Percentiles rank a stretch among this genome's conserved stretches.
Evolutionary conservation across 257 asterid genomes (phyloP).

Genomic region (Nicotiana attenuata): DNA sequence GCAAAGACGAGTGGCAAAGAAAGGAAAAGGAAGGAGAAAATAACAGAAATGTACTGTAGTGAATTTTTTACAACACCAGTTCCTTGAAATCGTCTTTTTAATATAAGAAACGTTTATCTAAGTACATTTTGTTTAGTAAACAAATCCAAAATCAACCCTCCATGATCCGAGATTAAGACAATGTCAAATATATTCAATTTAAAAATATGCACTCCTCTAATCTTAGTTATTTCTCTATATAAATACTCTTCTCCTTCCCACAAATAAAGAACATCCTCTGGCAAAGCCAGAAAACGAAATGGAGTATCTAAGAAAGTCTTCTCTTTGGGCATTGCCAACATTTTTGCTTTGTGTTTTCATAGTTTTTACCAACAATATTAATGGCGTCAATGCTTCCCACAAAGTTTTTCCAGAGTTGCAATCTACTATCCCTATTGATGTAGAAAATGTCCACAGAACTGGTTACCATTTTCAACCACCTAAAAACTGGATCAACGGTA

Average conservation of each 20-base stretch:
- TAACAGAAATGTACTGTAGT: not conserved
- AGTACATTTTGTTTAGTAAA: not conserved
- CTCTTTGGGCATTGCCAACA: constrained; percentile 1
- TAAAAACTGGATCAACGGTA: constrained; percentile 41
- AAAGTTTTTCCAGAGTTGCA: constrained; percentile 14
- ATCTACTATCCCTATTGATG: not conserved
- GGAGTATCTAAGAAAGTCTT: not conserved
- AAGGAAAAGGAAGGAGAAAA: too few relatives aligned
- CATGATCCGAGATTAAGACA: not conserved
- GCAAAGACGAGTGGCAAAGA: not conserved
- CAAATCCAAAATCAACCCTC: not conserved
- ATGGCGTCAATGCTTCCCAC: constrained; percentile 30
- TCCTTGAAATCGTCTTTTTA: not conserved
- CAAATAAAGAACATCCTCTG: not conserved
- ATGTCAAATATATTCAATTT: not conserved
- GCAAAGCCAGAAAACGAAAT: not conserved
- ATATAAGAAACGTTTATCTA: not conserved
- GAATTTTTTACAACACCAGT: not conserved
- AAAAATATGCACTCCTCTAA: not conserved
- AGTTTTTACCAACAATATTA: not conserved
- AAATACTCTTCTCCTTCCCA: not conserved
- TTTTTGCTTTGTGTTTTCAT: not conserved
- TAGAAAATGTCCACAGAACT: constrained; percentile 18
- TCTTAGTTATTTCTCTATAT: not conserved
- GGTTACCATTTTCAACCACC: constrained; percentile 36